A percentile compares a stretch with the other conserved stretches of the same genome.
These are phyloP conservation scores for Annulohypoxylon moriforme DNA, from an alignment of 495 filamentous ascomycete genomes.

Conservation along the genomic window DNA sequence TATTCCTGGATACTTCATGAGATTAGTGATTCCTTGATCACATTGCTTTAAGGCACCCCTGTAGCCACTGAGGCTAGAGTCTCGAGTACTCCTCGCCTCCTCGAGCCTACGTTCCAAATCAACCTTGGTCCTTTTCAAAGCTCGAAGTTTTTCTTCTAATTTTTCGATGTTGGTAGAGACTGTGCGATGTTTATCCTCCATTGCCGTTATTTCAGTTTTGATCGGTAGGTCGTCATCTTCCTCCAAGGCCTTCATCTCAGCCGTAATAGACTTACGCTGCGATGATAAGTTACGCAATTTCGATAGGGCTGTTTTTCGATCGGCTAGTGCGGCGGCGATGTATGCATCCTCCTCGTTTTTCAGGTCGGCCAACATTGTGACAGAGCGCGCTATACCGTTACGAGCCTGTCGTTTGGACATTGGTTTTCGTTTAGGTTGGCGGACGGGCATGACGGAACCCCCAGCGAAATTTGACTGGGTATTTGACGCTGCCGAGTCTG, in stretches of 20 bases:
- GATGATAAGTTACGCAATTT: slow-evolving; percentile 70
- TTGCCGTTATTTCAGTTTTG: slow-evolving; percentile 47
- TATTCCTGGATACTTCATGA: slow-evolving; percentile 64
- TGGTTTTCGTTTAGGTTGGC: slow-evolving; percentile 68
- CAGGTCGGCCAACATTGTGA: slow-evolving; percentile 75
- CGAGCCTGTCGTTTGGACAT: slow-evolving; percentile 74
- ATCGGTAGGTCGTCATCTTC: slow-evolving; percentile 54
- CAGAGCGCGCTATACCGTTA: slow-evolving; percentile 74
- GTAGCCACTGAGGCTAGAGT: slow-evolving; percentile 64
- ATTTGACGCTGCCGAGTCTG: slow-evolving; percentile 16
- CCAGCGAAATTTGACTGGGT: slow-evolving; percentile 25
- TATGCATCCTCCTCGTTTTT: slow-evolving; percentile 76
- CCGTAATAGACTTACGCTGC: slow-evolving; percentile 59
- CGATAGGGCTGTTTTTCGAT: slow-evolving; percentile 68
- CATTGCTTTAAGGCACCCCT: slow-evolving; percentile 56
- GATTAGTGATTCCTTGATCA: slow-evolving; percentile 55
- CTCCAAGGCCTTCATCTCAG: slow-evolving; percentile 55
- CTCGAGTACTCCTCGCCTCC: slow-evolving; percentile 68
- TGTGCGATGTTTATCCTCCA: slow-evolving; percentile 62
- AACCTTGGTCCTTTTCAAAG: slow-evolving; percentile 72
- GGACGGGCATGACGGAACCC: slow-evolving; percentile 66
- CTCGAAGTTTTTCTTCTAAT: slow-evolving; percentile 70
- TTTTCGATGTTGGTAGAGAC: slow-evolving; percentile 70
- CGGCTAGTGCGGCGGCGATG: slow-evolving; percentile 65
- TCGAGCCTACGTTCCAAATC: slow-evolving; percentile 70